phyloP scores from a whole-genome alignment of 768 basidiomycete genomes.

The Lentinus brumalis region DNA sequence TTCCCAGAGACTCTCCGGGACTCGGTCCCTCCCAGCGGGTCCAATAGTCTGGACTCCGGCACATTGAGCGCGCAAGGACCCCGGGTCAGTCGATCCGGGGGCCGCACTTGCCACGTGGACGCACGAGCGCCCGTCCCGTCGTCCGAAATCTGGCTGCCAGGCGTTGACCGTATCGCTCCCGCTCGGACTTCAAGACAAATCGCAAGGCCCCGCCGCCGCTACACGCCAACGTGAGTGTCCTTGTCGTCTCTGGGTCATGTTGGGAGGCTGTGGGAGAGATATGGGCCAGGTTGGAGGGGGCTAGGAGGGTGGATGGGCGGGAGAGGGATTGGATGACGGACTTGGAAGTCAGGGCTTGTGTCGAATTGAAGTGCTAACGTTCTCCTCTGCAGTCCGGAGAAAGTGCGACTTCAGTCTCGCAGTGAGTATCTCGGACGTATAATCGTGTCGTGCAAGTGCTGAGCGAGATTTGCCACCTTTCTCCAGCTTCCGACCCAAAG shows the following conservation, averaged over 20 bases:
- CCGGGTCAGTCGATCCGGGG: conserved; percentile 9
- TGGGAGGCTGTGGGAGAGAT: conserved; percentile 3
- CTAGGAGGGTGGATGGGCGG: conserved; percentile 37
- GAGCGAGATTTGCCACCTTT: not conserved
- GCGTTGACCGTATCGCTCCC: conserved; percentile 26
- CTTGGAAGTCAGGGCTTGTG: conserved; percentile 17
- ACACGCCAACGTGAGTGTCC: conserved; percentile 32
- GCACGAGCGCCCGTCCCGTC: conserved; percentile 12
- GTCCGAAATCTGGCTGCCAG: conserved; percentile 18
- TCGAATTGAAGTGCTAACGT: conserved; percentile 25
- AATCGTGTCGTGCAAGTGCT: not conserved
- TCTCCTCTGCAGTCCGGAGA: conserved; percentile 30
- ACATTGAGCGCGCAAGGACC: conserved; percentile 14
- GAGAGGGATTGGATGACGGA: conserved; percentile 31
- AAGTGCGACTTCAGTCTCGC: conserved; percentile 38
- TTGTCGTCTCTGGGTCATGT: conserved; percentile 3
- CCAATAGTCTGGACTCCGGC: too few relatives aligned
- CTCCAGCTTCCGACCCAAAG: conserved; percentile 35
- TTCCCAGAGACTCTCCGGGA: too few relatives aligned
- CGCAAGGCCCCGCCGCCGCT: conserved; percentile 31
- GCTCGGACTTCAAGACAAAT: conserved; percentile 41
- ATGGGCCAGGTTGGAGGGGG: conserved; percentile 11
- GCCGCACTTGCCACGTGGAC: conserved; percentile 11
- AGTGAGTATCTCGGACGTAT: conserved; percentile 31
- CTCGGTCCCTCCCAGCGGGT: too few relatives aligned